phyloP scores from a whole-genome alignment of 2,329 filamentous ascomycete species.

The Fusarium sp. region DNA sequence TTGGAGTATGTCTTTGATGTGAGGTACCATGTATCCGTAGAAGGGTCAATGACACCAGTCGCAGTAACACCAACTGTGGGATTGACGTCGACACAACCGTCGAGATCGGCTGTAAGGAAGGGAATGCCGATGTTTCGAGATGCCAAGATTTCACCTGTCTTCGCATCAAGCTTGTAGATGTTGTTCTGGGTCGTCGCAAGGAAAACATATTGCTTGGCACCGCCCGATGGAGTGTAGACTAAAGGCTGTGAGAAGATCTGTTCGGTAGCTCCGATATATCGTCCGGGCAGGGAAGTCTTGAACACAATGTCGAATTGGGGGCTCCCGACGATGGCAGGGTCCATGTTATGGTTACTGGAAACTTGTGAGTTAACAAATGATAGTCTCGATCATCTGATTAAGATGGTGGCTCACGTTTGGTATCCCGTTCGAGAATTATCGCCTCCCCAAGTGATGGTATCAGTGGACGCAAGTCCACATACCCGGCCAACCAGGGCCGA shows the following conservation, averaged over 20 bases:
- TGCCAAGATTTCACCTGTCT: conserved; percentile 66
- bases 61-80: conserved; percentile 63
- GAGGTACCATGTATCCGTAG: conserved; percentile 61
- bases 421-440: conserved; percentile 69
- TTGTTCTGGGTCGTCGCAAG: conserved; percentile 72
- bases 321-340: conserved; percentile 70
- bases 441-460: conserved; percentile 73
- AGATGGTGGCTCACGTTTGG: conserved; percentile 60
- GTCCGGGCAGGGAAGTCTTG: conserved; percentile 65
- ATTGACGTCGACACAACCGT: conserved; percentile 64
- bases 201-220: conserved; percentile 67
- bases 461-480: conserved; percentile 60
- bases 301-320: conserved; percentile 70
- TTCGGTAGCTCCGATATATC: conserved; percentile 64
- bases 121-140: conserved; percentile 64
- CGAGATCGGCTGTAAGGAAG: conserved; percentile 64
- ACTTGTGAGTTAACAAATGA: not conserved
- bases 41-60: conserved; percentile 63
- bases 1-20: conserved; percentile 60
- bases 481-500: conserved; percentile 54
- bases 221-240: conserved; percentile 64
- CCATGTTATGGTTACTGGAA: conserved; percentile 72
- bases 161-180: conserved; percentile 69
- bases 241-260: conserved; percentile 68
- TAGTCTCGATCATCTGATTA: accelerated